Evolutionary conservation across 805 yeast genomes (phyloP).

Genomic region (Ascoidea asiatica): DNA sequence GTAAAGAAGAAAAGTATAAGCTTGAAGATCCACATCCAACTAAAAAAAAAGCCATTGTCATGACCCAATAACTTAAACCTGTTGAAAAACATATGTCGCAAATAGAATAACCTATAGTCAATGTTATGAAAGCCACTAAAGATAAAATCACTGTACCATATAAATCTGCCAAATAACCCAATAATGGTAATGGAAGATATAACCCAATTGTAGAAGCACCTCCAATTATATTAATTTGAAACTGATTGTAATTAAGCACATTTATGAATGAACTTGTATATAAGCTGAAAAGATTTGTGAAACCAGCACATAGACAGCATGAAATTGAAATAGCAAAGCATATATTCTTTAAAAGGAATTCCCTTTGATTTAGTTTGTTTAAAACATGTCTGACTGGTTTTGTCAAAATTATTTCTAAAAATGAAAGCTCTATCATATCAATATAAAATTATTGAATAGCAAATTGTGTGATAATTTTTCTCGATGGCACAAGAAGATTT

Average conservation of each 20-base stretch:
- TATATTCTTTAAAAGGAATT: constrained; percentile 24
- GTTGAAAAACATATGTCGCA: constrained; percentile 25
- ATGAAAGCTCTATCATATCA: constrained; percentile 7
- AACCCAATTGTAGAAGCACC: constrained; percentile 66
- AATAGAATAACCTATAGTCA: constrained; percentile 54
- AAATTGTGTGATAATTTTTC: too few species aligned
- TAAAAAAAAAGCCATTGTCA: constrained; percentile 38
- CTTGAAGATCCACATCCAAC: constrained; percentile 67
- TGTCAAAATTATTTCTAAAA: constrained; percentile 8
- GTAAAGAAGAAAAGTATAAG: constrained; percentile 52
- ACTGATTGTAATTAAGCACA: constrained; percentile 46
- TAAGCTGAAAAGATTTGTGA: constrained; percentile 69
- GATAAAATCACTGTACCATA: constrained; percentile 72
- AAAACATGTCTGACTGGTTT: constrained; percentile 7
- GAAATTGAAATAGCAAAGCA: constrained; percentile 46
- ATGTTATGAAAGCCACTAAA: constrained; percentile 41
- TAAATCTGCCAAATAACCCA: constrained; percentile 76
- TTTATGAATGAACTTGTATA: constrained; percentile 58
- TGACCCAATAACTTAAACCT: constrained; percentile 17
- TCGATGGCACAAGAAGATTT: too few species aligned
- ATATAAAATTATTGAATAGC: too few species aligned
- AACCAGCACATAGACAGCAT: constrained; percentile 69
- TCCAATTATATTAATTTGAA: constrained; percentile 61
- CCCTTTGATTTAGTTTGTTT: constrained; percentile 2
- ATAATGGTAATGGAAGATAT: constrained; percentile 69